Percentiles rank a stretch among this genome's conserved stretches.
These are phyloP conservation scores for Talaromyces sp. DNA, from an alignment of 2,329 filamentous ascomycete genomes.

Conservation along the genomic window DNA sequence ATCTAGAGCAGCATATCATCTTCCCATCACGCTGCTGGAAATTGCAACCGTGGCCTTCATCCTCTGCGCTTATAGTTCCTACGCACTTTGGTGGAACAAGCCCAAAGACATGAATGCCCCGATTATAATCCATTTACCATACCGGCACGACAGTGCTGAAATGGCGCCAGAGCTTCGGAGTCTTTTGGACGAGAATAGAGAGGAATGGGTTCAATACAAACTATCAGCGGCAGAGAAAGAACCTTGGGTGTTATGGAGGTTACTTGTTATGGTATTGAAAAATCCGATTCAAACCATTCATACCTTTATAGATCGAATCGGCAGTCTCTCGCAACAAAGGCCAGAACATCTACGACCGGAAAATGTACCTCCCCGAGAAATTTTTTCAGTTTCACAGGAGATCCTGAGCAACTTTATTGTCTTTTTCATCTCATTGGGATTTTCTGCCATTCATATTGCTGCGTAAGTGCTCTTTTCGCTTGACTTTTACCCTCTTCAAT, in stretches of 20 bases:
- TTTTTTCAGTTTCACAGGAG: neutral
- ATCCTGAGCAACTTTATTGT: neutral
- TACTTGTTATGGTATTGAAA: neutral
- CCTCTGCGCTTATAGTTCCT: conserved; percentile 7
- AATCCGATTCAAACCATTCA: neutral
- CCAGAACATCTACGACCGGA: neutral
- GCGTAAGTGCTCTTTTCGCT: neutral
- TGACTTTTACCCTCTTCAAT: neutral
- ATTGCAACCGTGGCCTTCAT: conserved; percentile 13
- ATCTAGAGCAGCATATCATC: conserved; percentile 9
- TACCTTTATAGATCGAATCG: neutral
- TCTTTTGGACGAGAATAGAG: neutral
- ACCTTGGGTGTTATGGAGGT: neutral
- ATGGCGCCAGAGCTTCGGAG: neutral
- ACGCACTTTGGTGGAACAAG: conserved; percentile 14
- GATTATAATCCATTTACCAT: conserved; percentile 11
- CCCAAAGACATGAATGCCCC: conserved; percentile 14
- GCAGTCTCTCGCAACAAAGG: neutral
- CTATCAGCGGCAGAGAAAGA: neutral
- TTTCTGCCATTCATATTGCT: conserved; percentile 3
- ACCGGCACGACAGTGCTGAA: conserved; percentile 2
- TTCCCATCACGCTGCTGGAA: conserved; percentile 12
- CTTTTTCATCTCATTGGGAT: neutral
- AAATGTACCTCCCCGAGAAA: neutral
- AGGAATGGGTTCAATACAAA: conserved; percentile 1